Base-by-base conservation (phyloP, 73 alveolate genomes). In the Tetrahymena elliotti region DNA sequence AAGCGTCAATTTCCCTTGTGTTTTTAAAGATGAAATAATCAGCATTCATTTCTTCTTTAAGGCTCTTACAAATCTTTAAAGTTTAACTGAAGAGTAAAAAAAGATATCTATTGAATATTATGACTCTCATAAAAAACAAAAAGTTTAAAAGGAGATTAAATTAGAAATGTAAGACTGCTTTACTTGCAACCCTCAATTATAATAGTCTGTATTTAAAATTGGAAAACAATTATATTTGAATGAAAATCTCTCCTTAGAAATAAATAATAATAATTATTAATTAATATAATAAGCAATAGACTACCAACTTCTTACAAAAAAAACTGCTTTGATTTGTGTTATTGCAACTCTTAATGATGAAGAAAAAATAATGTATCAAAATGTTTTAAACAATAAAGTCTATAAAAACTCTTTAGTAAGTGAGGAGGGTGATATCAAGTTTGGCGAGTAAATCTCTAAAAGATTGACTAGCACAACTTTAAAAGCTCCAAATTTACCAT, bases 21-120 rank as follows among this genome's bases (percentile, higher is more conserved):
- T 94, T 1, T 84, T 38, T n/a, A 94, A 94, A 68, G 82, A 94
- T 94, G 38, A 83, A n/a, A 36, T 54, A 27, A 35, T 94, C 7
- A 84, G 35, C 11, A 33, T 36, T n/a, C 93, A 84, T n/a, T 84
- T 94, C 27, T 52, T 94, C 53, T 94, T 94, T 31, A 33, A 92
- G 31, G 35, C 84, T 53, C 16, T 27, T 15, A 2, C 20, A n/a
- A 40, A 84, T 27, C 12, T 33, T 7, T 9, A 35, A 12, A 24
- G 38, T 36, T 24, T 53, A 3, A 40, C 9, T 37, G 35, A 94
- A 38, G 35, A 83, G 13, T 10, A 38, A 34, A 37, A 94, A 84
- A 18, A 0, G 20, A 37, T 94, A 20, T 16, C 3, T 12, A 39
- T 84, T 5, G 34, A 84, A 38, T 84, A 35, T 20, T 94, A 12